Evolutionary conservation across 1,139 yeast genomes (phyloP), one percentile per base, ranked within the genome.

Genomic region (Yamadazyma atlantica): DNA sequence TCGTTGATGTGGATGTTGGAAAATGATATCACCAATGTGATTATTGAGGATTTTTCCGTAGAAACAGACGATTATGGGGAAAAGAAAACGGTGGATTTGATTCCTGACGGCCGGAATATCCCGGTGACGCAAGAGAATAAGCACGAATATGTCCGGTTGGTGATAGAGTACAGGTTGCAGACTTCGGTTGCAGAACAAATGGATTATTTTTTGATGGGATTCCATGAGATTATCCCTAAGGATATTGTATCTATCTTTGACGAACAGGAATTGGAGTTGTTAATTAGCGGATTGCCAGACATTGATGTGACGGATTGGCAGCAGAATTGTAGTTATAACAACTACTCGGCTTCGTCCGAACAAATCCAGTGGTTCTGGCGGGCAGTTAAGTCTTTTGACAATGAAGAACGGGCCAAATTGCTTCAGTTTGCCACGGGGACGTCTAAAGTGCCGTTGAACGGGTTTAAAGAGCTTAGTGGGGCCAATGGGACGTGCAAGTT

Each of bases 351-450:
- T 2, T 77, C 88, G 1, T 86, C 96, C 3, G 81, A 86, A 29
- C 97, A 90, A 57, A 83, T 94, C 43, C 90, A 85, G 56, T 92
- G 97, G 89, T 94, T 92, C 65, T 94, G 99, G 99, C 75, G 97
- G 57, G 97, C 97, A 1, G 97, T 94, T 12, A 80, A 89, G 53
- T 87, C 97, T 1, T 92, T 92, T 63, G 97, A 89, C 55, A 80
- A 80, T 30, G 98, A 92, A 59, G 97, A 92, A 57, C 75, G 96
- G 38, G 99, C 98, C 14, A 89, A 90, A 55, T 66, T 94, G 46
- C 67, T 94, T 42, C 99, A 94, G 57, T 94, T 92, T 70, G 94
- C 95, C 2, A 94, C 99, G 0, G 99, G 99, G 44, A 92, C 99
- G 0, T 84, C 95, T 41, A 90, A 92, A 62, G 98, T 94, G 7